Percentiles rank a stretch among this genome's conserved stretches.
Evolutionary conservation across 495 filamentous ascomycete species (phyloP).

Genomic region (Penicillium ochrochloron): DNA sequence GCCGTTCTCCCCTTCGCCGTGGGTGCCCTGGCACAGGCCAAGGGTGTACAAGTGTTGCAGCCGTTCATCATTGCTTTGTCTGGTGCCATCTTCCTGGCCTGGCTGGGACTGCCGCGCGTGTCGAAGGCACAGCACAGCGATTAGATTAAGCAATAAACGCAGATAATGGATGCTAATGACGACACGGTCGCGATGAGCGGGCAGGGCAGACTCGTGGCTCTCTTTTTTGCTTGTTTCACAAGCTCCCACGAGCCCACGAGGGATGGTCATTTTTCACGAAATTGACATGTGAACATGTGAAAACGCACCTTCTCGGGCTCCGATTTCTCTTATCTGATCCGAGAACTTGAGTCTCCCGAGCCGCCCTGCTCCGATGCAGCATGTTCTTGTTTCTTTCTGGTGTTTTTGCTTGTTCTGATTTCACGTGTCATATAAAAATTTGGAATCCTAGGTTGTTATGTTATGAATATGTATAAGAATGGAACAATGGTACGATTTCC

Average conservation of each 20-base stretch:
- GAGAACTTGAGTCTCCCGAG: slow-evolving; percentile 21
- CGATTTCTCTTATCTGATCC: slow-evolving; percentile 31
- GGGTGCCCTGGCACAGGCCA: slow-evolving; percentile 79
- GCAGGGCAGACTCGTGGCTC: slow-evolving; percentile 1
- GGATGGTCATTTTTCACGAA: background rate
- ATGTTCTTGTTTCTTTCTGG: background rate
- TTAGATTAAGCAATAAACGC: background rate
- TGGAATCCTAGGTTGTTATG: too few species aligned
- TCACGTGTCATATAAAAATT: slow-evolving; percentile 4
- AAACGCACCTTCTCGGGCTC: slow-evolving; percentile 5
- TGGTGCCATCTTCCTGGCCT: slow-evolving; percentile 59
- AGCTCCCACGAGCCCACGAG: background rate
- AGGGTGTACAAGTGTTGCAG: slow-evolving; percentile 78
- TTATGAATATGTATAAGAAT: background rate
- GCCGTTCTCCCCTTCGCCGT: slow-evolving; percentile 84
- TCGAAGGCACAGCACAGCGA: slow-evolving; percentile 27
- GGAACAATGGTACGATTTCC: background rate
- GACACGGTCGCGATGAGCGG: background rate
- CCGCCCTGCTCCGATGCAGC: slow-evolving; percentile 13
- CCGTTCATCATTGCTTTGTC: slow-evolving; percentile 74
- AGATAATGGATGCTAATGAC: background rate
- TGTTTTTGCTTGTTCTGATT: background rate
- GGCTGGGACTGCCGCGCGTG: slow-evolving; percentile 51
- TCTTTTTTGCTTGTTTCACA: background rate
- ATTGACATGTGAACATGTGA: slow-evolving; percentile 29